Evolutionary conservation across 495 filamentous ascomycete species (phyloP).

Genomic region (Talaromyces adpressus): DNA sequence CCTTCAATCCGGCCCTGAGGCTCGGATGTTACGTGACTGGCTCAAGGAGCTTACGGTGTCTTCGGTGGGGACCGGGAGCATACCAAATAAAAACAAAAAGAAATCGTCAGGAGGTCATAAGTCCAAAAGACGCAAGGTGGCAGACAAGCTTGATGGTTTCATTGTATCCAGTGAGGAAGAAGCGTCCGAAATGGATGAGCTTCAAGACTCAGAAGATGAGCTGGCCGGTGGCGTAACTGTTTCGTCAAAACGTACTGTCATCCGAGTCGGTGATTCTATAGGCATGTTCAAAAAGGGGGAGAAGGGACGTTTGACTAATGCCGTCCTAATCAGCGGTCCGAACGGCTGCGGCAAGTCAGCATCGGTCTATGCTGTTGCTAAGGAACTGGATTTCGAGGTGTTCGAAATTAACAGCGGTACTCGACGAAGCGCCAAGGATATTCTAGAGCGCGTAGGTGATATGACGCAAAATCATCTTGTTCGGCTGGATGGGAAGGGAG

Average conservation of each 20-base stretch:
- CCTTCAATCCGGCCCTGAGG: conserved; percentile 69
- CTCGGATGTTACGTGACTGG: conserved; percentile 72
- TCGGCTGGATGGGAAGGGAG: conserved; percentile 28
- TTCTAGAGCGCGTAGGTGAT: conserved; percentile 86
- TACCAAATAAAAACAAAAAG: conserved; percentile 33
- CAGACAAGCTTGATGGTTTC: conserved; percentile 71
- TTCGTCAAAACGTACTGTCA: conserved; percentile 52
- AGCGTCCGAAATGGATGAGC: conserved; percentile 62
- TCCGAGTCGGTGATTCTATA: conserved; percentile 48
- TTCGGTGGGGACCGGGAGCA: conserved; percentile 57
- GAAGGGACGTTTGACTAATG: conserved; percentile 45
- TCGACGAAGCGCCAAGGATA: conserved; percentile 80
- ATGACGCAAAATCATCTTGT: conserved; percentile 96
- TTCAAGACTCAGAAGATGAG: conserved; percentile 57
- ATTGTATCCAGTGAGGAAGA: conserved; percentile 83
- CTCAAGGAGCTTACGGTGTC: conserved; percentile 66
- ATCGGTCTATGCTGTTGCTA: conserved; percentile 87
- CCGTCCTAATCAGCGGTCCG: conserved; percentile 82
- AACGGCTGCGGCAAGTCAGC: conserved; percentile 91
- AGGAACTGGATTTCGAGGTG: conserved; percentile 88
- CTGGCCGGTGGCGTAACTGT: conserved; percentile 29
- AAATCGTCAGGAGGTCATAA: conserved; percentile 34
- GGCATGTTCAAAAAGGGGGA: conserved; percentile 23
- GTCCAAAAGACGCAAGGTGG: conserved; percentile 65
- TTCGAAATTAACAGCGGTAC: conserved; percentile 89